Evolutionary conservation across 495 filamentous ascomycete genomes (phyloP).

Genomic region (Tetracladium marchalianum): DNA sequence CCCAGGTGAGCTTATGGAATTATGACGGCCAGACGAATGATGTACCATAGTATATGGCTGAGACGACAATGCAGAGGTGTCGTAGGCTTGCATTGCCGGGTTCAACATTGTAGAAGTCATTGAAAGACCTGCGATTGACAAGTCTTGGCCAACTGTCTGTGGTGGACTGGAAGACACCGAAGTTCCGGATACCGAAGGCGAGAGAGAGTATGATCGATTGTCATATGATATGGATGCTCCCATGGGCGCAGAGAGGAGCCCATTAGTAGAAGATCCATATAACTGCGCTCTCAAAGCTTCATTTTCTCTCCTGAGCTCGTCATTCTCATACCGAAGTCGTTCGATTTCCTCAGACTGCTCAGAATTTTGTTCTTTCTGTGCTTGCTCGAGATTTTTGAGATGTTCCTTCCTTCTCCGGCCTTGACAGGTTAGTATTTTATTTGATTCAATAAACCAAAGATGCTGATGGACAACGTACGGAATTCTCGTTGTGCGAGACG

Average conservation of each 20-base stretch:
- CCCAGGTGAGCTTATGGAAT: conserved; percentile 2
- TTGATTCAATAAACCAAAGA: background rate
- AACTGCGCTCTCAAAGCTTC: conserved; percentile 20
- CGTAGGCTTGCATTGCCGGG: background rate
- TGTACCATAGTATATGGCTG: conserved; percentile 3
- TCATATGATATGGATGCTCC: background rate
- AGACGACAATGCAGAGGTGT: background rate
- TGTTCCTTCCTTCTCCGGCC: conserved; percentile 28
- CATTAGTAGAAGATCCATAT: conserved; percentile 13
- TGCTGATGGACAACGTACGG: conserved; percentile 1
- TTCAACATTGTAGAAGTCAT: conserved; percentile 1
- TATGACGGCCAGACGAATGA: conserved; percentile 2
- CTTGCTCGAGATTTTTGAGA: conserved; percentile 26
- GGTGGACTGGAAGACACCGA: background rate
- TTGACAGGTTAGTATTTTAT: background rate
- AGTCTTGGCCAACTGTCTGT: too few relatives aligned
- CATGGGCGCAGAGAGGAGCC: background rate
- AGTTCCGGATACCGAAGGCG: background rate
- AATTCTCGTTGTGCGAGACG: conserved; percentile 11
- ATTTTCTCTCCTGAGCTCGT: conserved; percentile 25
- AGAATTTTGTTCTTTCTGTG: conserved; percentile 24
- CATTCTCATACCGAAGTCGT: conserved; percentile 22
- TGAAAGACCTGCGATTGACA: background rate
- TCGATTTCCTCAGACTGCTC: conserved; percentile 28
- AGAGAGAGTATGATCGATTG: conserved; percentile 1